phyloP scores from a whole-genome alignment of 352 stramenopile genomes.

The Blastocystis sp. region DNA sequence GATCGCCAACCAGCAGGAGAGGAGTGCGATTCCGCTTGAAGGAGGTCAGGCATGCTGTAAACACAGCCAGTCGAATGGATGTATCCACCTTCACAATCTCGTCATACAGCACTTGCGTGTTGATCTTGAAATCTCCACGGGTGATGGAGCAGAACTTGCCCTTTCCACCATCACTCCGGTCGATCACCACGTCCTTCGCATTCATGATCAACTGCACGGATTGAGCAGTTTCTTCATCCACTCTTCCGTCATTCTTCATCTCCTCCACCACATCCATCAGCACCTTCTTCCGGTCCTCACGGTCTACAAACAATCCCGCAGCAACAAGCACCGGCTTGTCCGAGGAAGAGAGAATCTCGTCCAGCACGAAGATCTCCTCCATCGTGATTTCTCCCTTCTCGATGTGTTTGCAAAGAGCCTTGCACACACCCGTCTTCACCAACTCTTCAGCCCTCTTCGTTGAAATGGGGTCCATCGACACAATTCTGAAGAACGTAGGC shows the following conservation, averaged over 20 bases:
- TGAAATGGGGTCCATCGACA: neutral
- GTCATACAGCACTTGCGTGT: neutral
- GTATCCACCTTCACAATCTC: neutral
- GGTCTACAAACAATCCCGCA: constrained; percentile 1
- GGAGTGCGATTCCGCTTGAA: neutral
- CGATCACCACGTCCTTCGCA: too few species aligned
- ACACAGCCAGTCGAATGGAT: neutral
- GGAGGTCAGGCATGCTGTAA: neutral
- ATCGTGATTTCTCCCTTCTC: neutral
- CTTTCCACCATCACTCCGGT: too few species aligned
- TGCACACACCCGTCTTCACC: neutral
- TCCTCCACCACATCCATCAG: neutral
- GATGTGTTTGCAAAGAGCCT: neutral
- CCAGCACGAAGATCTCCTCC: neutral
- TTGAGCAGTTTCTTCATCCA: neutral
- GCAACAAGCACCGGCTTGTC: neutral
- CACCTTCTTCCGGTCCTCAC: neutral
- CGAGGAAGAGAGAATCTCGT: neutral
- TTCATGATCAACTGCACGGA: too few species aligned
- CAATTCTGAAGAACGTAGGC: neutral
- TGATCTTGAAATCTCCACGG: neutral
- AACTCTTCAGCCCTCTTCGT: neutral
- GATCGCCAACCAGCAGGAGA: constrained; percentile 24
- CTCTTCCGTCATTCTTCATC: neutral
- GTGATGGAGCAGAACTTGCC: neutral